Percentiles rank a stretch among this genome's conserved stretches.
phyloP scores from a whole-genome alignment of 2,329 filamentous ascomycete genomes.

The Aspergillaceae sp. region DNA sequence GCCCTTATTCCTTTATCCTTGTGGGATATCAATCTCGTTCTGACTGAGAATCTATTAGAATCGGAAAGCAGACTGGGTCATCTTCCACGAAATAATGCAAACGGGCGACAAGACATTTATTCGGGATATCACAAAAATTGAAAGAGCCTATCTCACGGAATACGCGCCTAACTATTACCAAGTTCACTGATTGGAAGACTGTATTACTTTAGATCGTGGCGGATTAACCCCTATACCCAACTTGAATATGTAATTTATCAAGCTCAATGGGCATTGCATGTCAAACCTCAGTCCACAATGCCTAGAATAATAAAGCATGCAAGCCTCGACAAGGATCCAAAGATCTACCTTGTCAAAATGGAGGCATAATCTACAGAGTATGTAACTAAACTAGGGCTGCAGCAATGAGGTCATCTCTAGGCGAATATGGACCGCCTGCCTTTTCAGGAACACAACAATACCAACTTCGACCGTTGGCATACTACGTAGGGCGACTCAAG shows the following conservation, averaged over 20 bases:
- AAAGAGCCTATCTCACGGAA: constrained; percentile 85
- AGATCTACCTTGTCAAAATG: no score
- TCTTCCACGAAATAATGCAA: constrained; percentile 91
- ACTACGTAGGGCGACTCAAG: no score
- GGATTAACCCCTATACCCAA: neutral
- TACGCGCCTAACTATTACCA: constrained; percentile 79
- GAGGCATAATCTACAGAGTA: neutral
- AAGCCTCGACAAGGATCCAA: no score
- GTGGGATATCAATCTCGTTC: neutral
- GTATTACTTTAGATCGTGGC: no score
- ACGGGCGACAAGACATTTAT: constrained; percentile 83
- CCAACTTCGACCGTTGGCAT: neutral
- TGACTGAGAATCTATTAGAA: constrained; percentile 43
- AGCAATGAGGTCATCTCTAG: neutral
- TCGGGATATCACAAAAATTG: constrained; percentile 82
- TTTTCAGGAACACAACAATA: neutral
- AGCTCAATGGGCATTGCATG: neutral
- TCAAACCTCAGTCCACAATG: neutral
- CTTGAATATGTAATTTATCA: neutral
- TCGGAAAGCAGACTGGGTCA: constrained; percentile 89
- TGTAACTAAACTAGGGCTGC: neutral
- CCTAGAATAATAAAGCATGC: neutral
- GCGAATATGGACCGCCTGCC: neutral
- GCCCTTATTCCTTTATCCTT: neutral
- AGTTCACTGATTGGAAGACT: constrained; percentile 31